These are phyloP conservation scores for Grigorovia transvaalensis DNA, from an alignment of 805 yeast genomes.

Conservation along the genomic window DNA sequence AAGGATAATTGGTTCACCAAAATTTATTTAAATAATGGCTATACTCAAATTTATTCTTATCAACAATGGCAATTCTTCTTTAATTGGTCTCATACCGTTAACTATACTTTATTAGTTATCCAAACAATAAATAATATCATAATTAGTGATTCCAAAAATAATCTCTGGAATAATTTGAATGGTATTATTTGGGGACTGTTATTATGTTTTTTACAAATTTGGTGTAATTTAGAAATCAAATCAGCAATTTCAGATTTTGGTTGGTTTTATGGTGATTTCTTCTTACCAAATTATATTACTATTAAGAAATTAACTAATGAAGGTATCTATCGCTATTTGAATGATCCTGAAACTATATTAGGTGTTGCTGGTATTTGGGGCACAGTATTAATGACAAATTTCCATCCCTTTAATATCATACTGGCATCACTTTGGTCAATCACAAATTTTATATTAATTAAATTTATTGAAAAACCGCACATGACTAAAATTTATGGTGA, in stretches of 20 bases:
- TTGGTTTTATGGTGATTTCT: conserved; percentile 87
- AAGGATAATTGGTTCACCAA: conserved; percentile 52
- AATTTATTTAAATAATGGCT: conserved; percentile 52
- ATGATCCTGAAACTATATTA: conserved; percentile 70
- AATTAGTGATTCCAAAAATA: background rate
- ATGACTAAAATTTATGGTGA: conserved; percentile 69
- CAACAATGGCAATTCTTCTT: conserved; percentile 66
- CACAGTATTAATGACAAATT: conserved; percentile 44
- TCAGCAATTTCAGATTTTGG: conserved; percentile 72
- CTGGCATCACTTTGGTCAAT: conserved; percentile 56
- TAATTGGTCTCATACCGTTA: conserved; percentile 40
- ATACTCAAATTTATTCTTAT: conserved; percentile 54
- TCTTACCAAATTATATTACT: conserved; percentile 44
- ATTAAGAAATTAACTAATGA: conserved; percentile 52
- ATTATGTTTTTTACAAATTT: conserved; percentile 47
- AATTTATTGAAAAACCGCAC: conserved; percentile 67
- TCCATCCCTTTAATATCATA: conserved; percentile 38
- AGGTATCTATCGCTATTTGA: conserved; percentile 72
- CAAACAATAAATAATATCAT: conserved; percentile 28
- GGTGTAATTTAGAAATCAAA: conserved; percentile 61
- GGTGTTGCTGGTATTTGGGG: conserved; percentile 81
- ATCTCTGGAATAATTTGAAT: background rate
- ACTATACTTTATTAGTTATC: conserved; percentile 43
- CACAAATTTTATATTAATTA: conserved; percentile 55
- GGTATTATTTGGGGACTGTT: conserved; percentile 41